Evolutionary conservation across 2,329 filamentous ascomycete genomes (phyloP), one percentile per base, ranked within the genome.

Genomic region (Exserohilum turcica): DNA sequence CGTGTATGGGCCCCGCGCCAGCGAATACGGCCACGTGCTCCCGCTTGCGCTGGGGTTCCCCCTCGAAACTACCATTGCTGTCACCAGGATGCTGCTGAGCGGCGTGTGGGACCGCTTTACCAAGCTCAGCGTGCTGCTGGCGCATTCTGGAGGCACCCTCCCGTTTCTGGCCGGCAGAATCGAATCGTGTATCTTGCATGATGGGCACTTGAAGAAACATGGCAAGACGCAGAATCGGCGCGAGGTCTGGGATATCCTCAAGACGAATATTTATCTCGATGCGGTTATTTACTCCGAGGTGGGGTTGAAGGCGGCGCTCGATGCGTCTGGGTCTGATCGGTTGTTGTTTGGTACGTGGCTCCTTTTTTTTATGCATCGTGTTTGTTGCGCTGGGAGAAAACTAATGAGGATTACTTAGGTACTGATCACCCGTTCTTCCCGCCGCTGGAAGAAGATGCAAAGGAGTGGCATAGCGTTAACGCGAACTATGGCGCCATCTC

Each of bases 11-110:
- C 84, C 89, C 0, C 80, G 88, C 6, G 84, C 84, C 0, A 86
- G 88, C 55, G 81, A 83, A 28, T 96, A 95, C 69, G 92, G 92
- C 0, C 92, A 96, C 71, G 91, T 96, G 0, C 80, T 97, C 2
- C 90, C 92, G 0, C 79, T 97, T 0, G 90, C 91, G 0, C 78
- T 97, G 3, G 92, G 92, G 0, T 96, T 96, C 70, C 92, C 92
- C 0, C 84, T 97, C 61, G 92, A 97, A 76, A 97, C 92, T 0
- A 96, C 92, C 1, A 93, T 97, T 63, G 91, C 92, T 0, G 87
- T 96, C 2, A 86, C 90, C 3, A 82, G 92, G 40, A 95, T 97
- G 91, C 86, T 91, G 48, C 79, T 97, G n/a, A 84, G 88, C 0
- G 90, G 91, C 0, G 89, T 95, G 0, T 96, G 94, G 73, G 91